phyloP scores from a whole-genome alignment of 768 basidiomycete species.

The Gymnopilus junonius region DNA sequence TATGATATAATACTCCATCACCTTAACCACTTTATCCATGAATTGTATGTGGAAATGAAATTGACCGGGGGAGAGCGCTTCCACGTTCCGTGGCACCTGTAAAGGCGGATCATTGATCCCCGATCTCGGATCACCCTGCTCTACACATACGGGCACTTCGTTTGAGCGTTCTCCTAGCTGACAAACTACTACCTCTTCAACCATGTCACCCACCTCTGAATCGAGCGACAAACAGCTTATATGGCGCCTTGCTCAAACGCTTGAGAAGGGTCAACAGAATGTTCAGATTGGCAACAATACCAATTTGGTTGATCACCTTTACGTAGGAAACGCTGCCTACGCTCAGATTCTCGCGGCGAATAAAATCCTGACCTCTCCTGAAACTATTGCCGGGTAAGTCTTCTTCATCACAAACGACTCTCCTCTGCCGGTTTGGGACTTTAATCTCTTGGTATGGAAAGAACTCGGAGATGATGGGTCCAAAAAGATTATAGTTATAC shows the following conservation, averaged over 20 bases:
- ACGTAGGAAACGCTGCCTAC: constrained; percentile 8
- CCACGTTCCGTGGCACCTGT: too few relatives aligned
- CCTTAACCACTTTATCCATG: too few relatives aligned
- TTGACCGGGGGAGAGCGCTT: too few relatives aligned
- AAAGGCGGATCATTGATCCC: too few relatives aligned
- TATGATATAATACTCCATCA: too few relatives aligned
- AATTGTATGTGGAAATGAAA: too few relatives aligned
- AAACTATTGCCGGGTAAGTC: neutral
- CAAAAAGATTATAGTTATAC: neutral
- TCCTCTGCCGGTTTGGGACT: constrained; percentile 7
- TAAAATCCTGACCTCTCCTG: neutral
- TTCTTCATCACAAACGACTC: constrained; percentile 12
- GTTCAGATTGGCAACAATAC: constrained; percentile 11
- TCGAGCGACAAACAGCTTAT: constrained; percentile 1
- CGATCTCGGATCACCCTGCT: too few relatives aligned
- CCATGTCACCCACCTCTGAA: too few relatives aligned
- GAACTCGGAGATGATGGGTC: neutral
- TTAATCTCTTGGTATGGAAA: constrained; percentile 3
- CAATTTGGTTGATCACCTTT: constrained; percentile 8
- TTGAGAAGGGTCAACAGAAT: neutral
- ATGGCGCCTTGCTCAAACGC: neutral
- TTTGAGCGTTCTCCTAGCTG: too few relatives aligned
- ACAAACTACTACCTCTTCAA: too few relatives aligned
- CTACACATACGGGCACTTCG: too few relatives aligned
- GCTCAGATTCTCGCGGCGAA: constrained; percentile 15